Evolutionary conservation across 2,329 filamentous ascomycete genomes (phyloP), one percentile per base, ranked within the genome.

Genomic region (Huntiella savannae): DNA sequence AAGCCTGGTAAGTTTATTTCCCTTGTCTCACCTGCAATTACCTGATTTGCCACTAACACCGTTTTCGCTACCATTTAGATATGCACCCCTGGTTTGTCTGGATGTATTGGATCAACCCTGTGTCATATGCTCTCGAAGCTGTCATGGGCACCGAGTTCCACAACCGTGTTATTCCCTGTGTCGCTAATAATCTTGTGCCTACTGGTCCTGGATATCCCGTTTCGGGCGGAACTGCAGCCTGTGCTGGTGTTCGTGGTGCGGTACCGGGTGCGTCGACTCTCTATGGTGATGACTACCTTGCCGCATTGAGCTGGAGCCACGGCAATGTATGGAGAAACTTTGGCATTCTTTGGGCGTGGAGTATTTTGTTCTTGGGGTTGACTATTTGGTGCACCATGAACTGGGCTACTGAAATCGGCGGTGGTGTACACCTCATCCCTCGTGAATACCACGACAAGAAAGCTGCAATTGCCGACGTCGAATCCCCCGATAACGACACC

Each of bases 81-180:
- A 78, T 79, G 75, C 70, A 74, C 36, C 68, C 69, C 0, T 79
- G 73, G 73, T 69, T 79, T 17, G 60, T 64, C 3, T 79, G 75
- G 75, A 56, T 79, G 3, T 76, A 68, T 50, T 77, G 73, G 71
- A 69, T 79, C 16, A 69, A 80, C 51, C 79, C 79, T 0, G 61
- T 85, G 3, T 33, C 53, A 0, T 53, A 45, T 16, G 43, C 35
- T 4, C 28, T 39, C n/a, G 43, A 45, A 45, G 34, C 43, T 11
- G 19, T 45, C 6, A 16, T 33, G 12, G 43, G 17, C 17, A 40
- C 39, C 5, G 35, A 45, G 16, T 39, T 39, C 22, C 19, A 38
- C 13, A 11, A 22, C 22, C 28, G n/a, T 11, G 8, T 32, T 4
- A 45, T 45, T 17, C 8, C 19, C 22, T 45, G 43, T 33, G 36